Conservation (phyloP, 805 yeast species). For the Candida xiaguanensis region DNA sequence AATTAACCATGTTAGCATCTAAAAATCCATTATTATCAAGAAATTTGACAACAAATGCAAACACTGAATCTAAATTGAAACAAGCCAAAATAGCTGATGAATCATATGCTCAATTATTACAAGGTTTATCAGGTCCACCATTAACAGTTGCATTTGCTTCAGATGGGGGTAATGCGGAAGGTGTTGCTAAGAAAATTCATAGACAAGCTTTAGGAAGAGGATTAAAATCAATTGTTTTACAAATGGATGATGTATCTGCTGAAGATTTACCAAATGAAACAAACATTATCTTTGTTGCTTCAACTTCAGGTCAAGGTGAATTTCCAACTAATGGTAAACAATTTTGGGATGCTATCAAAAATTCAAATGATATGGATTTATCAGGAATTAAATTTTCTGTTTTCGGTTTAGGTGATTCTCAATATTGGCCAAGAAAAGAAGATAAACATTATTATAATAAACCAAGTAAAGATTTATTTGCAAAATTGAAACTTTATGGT, state of each 20-base stretch:
- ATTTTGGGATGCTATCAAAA: conserved; percentile 70
- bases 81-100: conserved; percentile 69
- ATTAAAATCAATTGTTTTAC: conserved; percentile 57
- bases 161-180: conserved; percentile 87
- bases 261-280: conserved; percentile 73
- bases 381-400: conserved; percentile 55
- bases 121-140: conserved; percentile 91
- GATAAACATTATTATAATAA: conserved; percentile 92
- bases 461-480: conserved; percentile 73
- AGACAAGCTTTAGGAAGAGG: conserved; percentile 80
- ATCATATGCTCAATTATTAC: conserved; percentile 73
- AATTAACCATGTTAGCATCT: conserved; percentile 68
- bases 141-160: conserved; percentile 82
- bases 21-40: conserved; percentile 75
- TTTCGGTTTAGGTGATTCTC: conserved; percentile 78
- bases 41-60: conserved; percentile 61
- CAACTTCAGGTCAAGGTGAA: conserved; percentile 87
- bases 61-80: conserved; percentile 50
- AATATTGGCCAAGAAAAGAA: conserved; percentile 96
- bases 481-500: conserved; percentile 64
- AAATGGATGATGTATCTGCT: conserved; percentile 68
- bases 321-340: conserved; percentile 78
- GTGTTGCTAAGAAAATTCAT: conserved; percentile 72
- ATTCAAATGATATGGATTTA: conserved; percentile 60
- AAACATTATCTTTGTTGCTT: conserved; percentile 63